Evolutionary conservation across 1,139 yeast genomes (phyloP).

Genomic region (Candida glucosophila): DNA sequence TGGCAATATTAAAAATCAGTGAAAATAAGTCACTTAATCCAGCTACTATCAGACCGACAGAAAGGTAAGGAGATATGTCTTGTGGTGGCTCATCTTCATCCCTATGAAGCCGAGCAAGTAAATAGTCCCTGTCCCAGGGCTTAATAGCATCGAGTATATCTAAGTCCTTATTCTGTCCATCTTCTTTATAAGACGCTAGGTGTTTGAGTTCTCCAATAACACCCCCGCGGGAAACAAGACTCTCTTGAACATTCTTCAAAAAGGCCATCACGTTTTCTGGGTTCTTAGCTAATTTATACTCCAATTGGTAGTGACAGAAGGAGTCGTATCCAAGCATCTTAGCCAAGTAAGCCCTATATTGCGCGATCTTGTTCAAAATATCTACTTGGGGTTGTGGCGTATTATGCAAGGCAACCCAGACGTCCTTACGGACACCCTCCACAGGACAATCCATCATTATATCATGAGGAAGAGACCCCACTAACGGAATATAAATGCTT

Average conservation of each 20-base stretch:
- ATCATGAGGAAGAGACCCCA: constrained; percentile 60
- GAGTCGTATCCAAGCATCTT: constrained; percentile 63
- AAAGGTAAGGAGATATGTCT: constrained; percentile 55
- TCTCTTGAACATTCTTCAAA: constrained; percentile 46
- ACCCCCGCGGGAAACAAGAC: constrained; percentile 30
- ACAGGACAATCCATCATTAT: constrained; percentile 53
- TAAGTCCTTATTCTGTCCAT: constrained; percentile 17
- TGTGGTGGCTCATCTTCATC: constrained; percentile 15
- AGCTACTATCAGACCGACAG: constrained; percentile 79
- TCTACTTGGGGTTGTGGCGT: constrained; percentile 51
- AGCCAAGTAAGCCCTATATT: constrained; percentile 65
- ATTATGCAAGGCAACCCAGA: constrained; percentile 71
- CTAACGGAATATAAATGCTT: constrained; percentile 45
- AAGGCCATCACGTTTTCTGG: constrained; percentile 74
- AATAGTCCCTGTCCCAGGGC: constrained; percentile 92
- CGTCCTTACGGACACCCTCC: constrained; percentile 49
- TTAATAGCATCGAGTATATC: constrained; percentile 42
- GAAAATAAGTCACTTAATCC: constrained; percentile 71
- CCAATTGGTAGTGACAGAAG: constrained; percentile 73
- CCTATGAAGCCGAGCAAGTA: constrained; percentile 18
- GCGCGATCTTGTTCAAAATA: constrained; percentile 50
- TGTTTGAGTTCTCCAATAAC: constrained; percentile 52
- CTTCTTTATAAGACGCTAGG: constrained; percentile 23
- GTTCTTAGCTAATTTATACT: constrained; percentile 82
- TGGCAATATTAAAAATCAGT: constrained; percentile 64